Percentiles rank a stretch among this genome's conserved stretches.
phyloP scores from a whole-genome alignment of 257 asterid genomes.

The Nicotiana undulata region DNA sequence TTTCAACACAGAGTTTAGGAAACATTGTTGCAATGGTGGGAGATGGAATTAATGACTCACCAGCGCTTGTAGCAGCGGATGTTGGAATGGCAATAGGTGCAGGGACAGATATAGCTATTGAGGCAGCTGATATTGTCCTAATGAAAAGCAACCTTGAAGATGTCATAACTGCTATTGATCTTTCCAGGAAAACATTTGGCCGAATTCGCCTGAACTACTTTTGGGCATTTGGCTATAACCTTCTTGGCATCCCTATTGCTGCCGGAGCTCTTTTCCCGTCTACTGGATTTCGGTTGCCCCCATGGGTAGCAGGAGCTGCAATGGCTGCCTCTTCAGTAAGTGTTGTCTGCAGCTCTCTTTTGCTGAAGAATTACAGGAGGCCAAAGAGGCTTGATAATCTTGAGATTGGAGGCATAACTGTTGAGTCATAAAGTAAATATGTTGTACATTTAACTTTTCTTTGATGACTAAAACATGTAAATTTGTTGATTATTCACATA shows the following conservation, averaged over 20 bases:
- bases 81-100: constrained; percentile 35
- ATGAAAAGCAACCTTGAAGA: constrained; percentile 33
- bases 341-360: constrained; percentile 54
- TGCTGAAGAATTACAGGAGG: constrained; percentile 37
- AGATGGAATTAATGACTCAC: constrained; percentile 34
- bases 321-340: constrained; percentile 55
- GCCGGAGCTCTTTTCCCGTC: constrained; percentile 29
- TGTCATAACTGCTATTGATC: constrained; percentile 33
- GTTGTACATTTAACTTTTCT: background rate
- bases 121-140: constrained; percentile 33
- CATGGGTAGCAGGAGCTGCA: constrained; percentile 57
- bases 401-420: constrained; percentile 24
- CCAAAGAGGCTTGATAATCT: constrained; percentile 24
- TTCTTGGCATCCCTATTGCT: constrained; percentile 29
- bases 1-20: constrained; percentile 18
- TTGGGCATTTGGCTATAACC: constrained; percentile 32
- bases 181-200: constrained; percentile 24
- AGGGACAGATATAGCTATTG: constrained; percentile 32
- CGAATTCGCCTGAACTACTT: constrained; percentile 28
- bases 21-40: constrained; percentile 32
- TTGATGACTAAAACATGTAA: background rate
- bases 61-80: constrained; percentile 32
- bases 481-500: background rate
- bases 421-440: constrained; percentile 13
- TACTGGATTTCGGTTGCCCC: constrained; percentile 32